Base-by-base conservation (phyloP, 1,284 basidiomycete species). In the Pseudozyma sp. region DNA sequence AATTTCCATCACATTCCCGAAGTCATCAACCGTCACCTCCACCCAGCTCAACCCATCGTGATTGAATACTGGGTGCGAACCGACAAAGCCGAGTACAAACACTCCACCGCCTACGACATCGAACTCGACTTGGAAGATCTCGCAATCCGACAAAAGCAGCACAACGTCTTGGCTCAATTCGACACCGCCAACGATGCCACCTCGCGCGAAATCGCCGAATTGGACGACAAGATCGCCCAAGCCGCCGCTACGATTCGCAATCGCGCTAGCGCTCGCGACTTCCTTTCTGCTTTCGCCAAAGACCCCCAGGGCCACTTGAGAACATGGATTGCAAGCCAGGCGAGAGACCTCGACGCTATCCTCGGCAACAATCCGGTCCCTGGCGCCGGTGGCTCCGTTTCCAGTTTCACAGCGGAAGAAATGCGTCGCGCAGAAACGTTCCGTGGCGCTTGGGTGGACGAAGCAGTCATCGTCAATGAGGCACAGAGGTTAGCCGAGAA, bases 41-140 rank as follows among this genome's bases (percentile, higher is more conserved):
- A 88, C 25, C 90, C 93, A 10, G 90, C 93, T 0, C 92, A 95
- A 61, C 95, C 96, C 0, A 88, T 97, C 65, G 86, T 94, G 18
- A 86, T 98, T n/a, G 90, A 93, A 78, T 95, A 96, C 83, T 81
- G 89, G 81, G 48, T 85, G 9, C 73, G 82, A 13, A 84, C 82
- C 34, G 83, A 85, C 71, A 78, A 77, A 52, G 83, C 80, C 18
- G 80, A 82, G 51, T 77, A 84, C 70, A 79, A 78, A 82, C 88
- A 76, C 71, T 79, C 78, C 21, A 70, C 74, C 87, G 93, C 91
- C 0, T 97, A 91, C 88, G 95, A 97, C 82, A 90, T 96, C 21
- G 93, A 96, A 60, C 86, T 97, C 19, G 95, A 94, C 82, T 89
- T 92, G 82, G 95, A 97, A 80, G 95, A 97, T 82, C 87, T 89